phyloP scores from a whole-genome alignment of 108 stramenopile genomes.

The Stephanodiscus minutulus region DNA sequence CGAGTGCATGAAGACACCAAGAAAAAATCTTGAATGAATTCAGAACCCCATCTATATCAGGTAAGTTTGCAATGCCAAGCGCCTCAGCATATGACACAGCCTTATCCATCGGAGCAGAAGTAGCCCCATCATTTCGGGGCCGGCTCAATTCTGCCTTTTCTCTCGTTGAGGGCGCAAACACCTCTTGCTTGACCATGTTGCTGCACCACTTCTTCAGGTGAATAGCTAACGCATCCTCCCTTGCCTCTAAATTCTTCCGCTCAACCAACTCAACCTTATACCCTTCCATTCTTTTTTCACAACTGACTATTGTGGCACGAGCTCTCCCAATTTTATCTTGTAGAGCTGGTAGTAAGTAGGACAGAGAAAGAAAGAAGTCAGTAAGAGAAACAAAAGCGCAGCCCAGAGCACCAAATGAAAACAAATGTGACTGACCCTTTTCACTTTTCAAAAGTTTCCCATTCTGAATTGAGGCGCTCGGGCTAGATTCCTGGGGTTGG shows the following conservation, averaged over 20 bases:
- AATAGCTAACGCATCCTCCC: conserved; percentile 49
- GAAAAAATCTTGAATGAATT: conserved; percentile 66
- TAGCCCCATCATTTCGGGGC: conserved; percentile 42
- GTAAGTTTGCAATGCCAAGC: conserved; percentile 57
- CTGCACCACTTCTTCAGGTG: conserved; percentile 64
- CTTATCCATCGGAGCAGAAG: conserved; percentile 52
- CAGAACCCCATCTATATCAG: conserved; percentile 55
- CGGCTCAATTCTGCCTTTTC: conserved; percentile 52
- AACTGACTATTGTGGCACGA: conserved; percentile 26
- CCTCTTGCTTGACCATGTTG: conserved; percentile 51
- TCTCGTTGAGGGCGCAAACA: conserved; percentile 53
- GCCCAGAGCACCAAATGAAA: background rate
- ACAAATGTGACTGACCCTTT: conserved; percentile 24
- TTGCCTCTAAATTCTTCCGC: conserved; percentile 48
- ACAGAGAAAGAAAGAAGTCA: background rate
- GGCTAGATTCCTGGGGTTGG: conserved; percentile 1
- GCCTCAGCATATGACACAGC: conserved; percentile 48
- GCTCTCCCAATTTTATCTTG: conserved; percentile 45
- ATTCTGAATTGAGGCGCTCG: background rate
- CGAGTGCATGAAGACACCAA: conserved; percentile 63
- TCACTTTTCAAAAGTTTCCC: conserved; percentile 13
- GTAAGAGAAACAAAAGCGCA: background rate
- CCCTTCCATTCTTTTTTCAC: conserved; percentile 47
- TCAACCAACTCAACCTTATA: conserved; percentile 38
- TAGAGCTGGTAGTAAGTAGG: conserved; percentile 11